Evolutionary conservation across 139 green algal genomes (phyloP), one percentile per base, ranked within the genome.

Genomic region (Auxenochlorella pyrenoidosa): DNA sequence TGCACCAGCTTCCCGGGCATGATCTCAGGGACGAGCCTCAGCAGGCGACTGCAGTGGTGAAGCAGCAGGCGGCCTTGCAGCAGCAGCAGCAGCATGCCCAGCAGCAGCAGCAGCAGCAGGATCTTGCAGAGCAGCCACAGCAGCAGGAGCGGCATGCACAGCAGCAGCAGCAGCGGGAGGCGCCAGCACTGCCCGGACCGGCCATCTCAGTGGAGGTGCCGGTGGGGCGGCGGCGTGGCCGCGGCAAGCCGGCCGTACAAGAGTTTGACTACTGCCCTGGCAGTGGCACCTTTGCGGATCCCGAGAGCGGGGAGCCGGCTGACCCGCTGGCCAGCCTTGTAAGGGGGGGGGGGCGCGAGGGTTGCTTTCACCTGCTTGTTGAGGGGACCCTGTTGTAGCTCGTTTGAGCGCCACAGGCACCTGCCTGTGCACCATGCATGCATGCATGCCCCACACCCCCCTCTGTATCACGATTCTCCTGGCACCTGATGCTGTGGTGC

Each of bases 131-230:
- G 59, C 28, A 71, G 28, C 26, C 3, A 0, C 66, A 73, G 66
- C 66, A 1, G 32, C 66, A 40, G 66, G 28, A 73, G 32, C 32
- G 19, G 66, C 32, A 40, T 30, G 30, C 32, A 32, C 66, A 73
- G 66, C 26, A 73, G 66, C 32, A 43, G 76, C 77, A 83, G 77
- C 77, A 71, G 26, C 41, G 6, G 41, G 26, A 59, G 75, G 41
- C 38, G 26, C 26, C 30, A 12, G 28, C 65, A 3, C 79, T 84
- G 5, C 79, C 79, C 1, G 59, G 79, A 10, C 63, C 36, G 3
- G 16, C 51, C 58, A 58, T 84, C 36, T 66, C 79, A 22, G 79
- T 84, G 36, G 26, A 41, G 60, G 79, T 84, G 59, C 79, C 79
- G 6, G 38, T 58, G 16, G 72, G 34, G 78, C 32, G 59, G 32